A percentile compares a stretch with the other conserved stretches of the same genome.
phyloP scores from a whole-genome alignment of 352 stramenopile species.

The Phytophthora pisi region DNA sequence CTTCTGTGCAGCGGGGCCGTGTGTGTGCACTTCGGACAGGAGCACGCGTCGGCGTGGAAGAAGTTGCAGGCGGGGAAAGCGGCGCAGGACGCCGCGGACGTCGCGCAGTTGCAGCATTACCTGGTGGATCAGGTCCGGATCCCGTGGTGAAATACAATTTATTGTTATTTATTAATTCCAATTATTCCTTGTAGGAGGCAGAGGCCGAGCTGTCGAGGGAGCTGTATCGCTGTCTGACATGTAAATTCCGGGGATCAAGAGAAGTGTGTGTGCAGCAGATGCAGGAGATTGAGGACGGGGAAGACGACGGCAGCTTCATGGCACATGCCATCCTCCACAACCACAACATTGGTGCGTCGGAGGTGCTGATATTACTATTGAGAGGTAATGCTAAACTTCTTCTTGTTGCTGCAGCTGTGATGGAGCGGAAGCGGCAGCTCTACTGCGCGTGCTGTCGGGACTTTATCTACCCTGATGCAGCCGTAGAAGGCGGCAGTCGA shows the following conservation, averaged over 20 bases:
- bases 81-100: neutral
- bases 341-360: conserved; percentile 54
- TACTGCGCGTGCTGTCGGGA: conserved; percentile 67
- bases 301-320: conserved; percentile 61
- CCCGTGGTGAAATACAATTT: neutral
- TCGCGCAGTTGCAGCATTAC: conserved; percentile 27
- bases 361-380: neutral
- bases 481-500: conserved; percentile 24
- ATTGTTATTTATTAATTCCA: conserved; percentile 3
- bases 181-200: conserved; percentile 19
- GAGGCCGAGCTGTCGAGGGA: conserved; percentile 24
- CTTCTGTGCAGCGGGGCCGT: conserved; percentile 17
- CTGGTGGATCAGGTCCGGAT: conserved; percentile 21
- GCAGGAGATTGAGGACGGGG: conserved; percentile 26
- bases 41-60: conserved; percentile 15
- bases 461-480: conserved; percentile 61
- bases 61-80: neutral
- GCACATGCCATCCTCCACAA: conserved; percentile 64
- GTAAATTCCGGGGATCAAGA: conserved; percentile 47
- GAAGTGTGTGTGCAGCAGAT: conserved; percentile 34
- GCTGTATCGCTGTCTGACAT: conserved; percentile 56
- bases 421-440: conserved; percentile 52
- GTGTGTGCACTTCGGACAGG: conserved; percentile 26
- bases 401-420: conserved; percentile 35
- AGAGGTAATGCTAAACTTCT: neutral